Base-by-base conservation (phyloP, 2,329 filamentous ascomycete genomes). In the Penicillium verrucosum region DNA sequence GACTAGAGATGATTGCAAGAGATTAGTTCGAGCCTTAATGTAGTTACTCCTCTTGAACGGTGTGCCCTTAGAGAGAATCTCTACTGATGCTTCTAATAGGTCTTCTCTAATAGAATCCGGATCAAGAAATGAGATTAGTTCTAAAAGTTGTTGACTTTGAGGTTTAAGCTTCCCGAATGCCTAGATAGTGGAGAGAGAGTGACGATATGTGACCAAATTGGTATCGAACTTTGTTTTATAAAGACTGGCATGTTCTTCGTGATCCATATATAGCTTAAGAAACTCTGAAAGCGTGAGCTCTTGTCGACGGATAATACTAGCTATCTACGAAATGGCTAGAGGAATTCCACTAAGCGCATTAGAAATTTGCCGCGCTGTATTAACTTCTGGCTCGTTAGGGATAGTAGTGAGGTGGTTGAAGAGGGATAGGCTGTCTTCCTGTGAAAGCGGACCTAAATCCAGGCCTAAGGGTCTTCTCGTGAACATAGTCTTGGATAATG, bases 1-100 rank as follows among this genome's bases (percentile, higher is more conserved):
- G n/a, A 69, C 45, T 4, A 70, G 59, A 9, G 68, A 70, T 42
- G 54, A 64, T 23, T 63, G 51, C 12, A 70, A 44, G 18, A 69
- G 64, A 38, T 67, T 66, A 2, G 52, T 56, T 56, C 60, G 60
- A 21, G 68, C 68, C 0, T 62, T 30, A 27, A 61, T 37, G 43
- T 65, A 70, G n/a, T 46, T 3, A 34, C 7, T 21, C 0, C 49
- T 58, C 18, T 58, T 65, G 23, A 54, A 54, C 1, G 5, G 2
- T 12, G 61, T 49, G n/a, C 52, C 59, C 0, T 58, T 36, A 5
- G 18, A 14, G 3, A 50, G 11, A 11, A 38, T 4, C 5, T 9
- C 10, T 10, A 41, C 16, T 8, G 37, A 14, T 16, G 23, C 47
- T 21, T 29, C 27, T n/a, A 50, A 18, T 2, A 50, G 21, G 4